Conservation (phyloP, 169 alveolate genomes). For the Eimeria maxima region DNA sequence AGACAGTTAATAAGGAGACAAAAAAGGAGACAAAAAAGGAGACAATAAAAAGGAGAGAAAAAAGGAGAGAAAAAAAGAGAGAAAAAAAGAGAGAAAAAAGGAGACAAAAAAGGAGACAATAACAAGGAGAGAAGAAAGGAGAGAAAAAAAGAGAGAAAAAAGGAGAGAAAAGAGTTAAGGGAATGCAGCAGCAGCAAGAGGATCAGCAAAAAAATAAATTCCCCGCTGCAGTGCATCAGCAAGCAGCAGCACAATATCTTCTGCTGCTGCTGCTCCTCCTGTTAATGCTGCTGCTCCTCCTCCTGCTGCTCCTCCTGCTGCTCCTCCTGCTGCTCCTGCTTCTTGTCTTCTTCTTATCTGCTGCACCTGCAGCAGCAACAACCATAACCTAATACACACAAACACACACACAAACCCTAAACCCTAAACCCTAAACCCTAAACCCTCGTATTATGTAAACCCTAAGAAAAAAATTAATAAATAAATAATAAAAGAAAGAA, state of each 20-base stretch:
- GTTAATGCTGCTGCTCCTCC: constrained; percentile 24
- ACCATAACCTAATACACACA: constrained; percentile 16
- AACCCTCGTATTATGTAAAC: too few species aligned
- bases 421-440: neutral
- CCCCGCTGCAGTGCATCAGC: constrained; percentile 60
- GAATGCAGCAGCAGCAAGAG: constrained; percentile 52
- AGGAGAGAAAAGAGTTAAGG: neutral
- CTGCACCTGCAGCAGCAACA: constrained; percentile 54
- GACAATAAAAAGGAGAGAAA: too few species aligned
- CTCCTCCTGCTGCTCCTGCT: constrained; percentile 40
- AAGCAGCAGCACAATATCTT: constrained; percentile 46
- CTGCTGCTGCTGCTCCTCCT: constrained; percentile 68
- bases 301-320: constrained; percentile 15
- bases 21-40: neutral
- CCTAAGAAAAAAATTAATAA: too few species aligned
- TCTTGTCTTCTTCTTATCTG: too few species aligned
- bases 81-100: neutral
- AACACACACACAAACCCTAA: neutral
- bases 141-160: neutral
- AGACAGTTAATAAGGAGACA: too few species aligned
- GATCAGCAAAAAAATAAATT: neutral
- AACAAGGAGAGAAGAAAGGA: too few species aligned
- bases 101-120: neutral
- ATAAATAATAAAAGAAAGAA: too few species aligned
- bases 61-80: too few species aligned